Evolutionary conservation across 768 basidiomycete species (phyloP).

Genomic region (Chiua virens): DNA sequence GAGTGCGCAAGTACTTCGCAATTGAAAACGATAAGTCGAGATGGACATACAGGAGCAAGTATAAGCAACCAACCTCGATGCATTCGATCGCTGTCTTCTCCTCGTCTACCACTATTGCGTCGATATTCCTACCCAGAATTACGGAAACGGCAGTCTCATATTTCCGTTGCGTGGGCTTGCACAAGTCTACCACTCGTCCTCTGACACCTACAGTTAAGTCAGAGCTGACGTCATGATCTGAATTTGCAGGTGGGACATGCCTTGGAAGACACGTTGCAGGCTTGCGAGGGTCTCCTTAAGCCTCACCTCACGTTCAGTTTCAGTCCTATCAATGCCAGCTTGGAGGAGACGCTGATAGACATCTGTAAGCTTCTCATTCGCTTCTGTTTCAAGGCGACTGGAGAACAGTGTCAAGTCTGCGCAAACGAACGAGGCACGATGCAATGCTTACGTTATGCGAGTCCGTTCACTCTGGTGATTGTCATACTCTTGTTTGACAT

Average conservation of each 20-base stretch:
- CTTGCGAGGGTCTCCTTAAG: slow-evolving; percentile 84
- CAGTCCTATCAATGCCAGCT: slow-evolving; percentile 85
- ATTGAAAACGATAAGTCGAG: background rate
- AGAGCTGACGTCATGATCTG: background rate
- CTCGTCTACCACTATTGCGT: slow-evolving; percentile 94
- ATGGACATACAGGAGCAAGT: background rate
- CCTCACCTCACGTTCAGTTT: slow-evolving; percentile 79
- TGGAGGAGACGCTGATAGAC: slow-evolving; percentile 83
- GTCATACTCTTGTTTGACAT: slow-evolving; percentile 74
- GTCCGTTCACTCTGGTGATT: slow-evolving; percentile 83
- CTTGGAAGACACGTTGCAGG: slow-evolving; percentile 88
- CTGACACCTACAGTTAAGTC: slow-evolving; percentile 63
- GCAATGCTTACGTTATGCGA: slow-evolving; percentile 59
- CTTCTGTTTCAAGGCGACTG: slow-evolving; percentile 88
- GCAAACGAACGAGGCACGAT: background rate
- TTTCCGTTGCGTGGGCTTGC: slow-evolving; percentile 90
- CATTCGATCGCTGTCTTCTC: slow-evolving; percentile 98
- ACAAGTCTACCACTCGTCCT: slow-evolving; percentile 90
- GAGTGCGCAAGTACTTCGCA: slow-evolving; percentile 88
- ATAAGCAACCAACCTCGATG: slow-evolving; percentile 76
- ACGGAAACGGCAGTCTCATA: slow-evolving; percentile 92
- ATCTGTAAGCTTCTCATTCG: slow-evolving; percentile 86
- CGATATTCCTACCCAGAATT: slow-evolving; percentile 90
- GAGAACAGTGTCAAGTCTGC: background rate
- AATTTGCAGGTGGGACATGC: slow-evolving; percentile 35